phyloP scores from a whole-genome alignment of 78 protist species.

The Guillardia theta region DNA sequence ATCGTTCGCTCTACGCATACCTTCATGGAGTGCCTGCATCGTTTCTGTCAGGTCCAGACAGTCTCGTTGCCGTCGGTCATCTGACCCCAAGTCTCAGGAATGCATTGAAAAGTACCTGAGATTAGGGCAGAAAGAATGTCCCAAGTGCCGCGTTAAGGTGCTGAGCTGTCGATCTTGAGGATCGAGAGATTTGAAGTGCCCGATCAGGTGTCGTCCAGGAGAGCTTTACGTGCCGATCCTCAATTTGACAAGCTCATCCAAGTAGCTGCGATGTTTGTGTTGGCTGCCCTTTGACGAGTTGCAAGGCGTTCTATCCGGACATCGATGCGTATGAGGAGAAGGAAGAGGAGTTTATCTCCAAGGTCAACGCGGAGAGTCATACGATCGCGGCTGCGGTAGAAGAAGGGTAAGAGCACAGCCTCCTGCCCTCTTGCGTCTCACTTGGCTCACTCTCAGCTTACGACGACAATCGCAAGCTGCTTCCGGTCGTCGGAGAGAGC shows the following conservation, averaged over 20 bases:
- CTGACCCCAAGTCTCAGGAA: neutral
- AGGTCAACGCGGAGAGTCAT: neutral
- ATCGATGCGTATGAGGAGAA: neutral
- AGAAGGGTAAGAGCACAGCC: too few species aligned
- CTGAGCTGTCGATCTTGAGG: too few species aligned
- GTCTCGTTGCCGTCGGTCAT: neutral
- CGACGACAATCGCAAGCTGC: too few species aligned
- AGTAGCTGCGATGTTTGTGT: neutral
- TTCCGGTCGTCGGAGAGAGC: too few species aligned
- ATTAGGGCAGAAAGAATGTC: neutral
- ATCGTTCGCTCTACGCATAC: neutral
- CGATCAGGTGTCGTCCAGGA: neutral
- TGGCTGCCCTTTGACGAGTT: neutral
- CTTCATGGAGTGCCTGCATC: conserved; percentile 9
- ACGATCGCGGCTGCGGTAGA: neutral
- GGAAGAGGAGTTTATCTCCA: conserved; percentile 14
- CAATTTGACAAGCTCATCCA: neutral
- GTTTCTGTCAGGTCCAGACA: neutral
- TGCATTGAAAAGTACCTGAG: neutral
- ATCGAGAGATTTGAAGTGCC: too few species aligned
- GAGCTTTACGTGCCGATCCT: neutral
- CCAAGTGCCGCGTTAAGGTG: conserved; percentile 9
- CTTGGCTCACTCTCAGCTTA: too few species aligned
- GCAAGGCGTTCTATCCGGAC: neutral
- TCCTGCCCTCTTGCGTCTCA: too few species aligned